Evolutionary conservation across 768 basidiomycete species (phyloP), one percentile per base, ranked within the genome.

Genomic region (Plicaturopsis crispa): DNA sequence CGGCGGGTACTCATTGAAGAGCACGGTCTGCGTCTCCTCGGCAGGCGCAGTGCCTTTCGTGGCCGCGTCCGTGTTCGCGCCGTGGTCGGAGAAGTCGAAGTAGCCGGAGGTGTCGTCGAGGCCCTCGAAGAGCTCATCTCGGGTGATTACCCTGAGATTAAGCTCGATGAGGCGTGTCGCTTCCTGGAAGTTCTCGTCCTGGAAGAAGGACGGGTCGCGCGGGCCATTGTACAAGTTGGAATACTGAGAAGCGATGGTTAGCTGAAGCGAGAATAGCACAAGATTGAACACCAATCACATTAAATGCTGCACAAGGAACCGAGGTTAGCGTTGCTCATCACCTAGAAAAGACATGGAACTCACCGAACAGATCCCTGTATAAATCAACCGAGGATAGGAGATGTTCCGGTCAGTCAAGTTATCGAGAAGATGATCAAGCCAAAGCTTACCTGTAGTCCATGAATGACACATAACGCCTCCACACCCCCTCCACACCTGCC

Each of bases 391-490:
- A 2, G n/a, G 22, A 31, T 6, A 4, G 16, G 38, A 12, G 17
- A 22, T 13, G 13, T 21, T 54, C 35, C 35, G 17, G 11, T 20
- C 11, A 17, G n/a, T 24, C 6, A 26, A 26, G 28, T 24, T 14
- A 8, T 8, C 14, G 14, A 31, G 16, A 36, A 18, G 38, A 7
- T 40, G 14, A 24, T 8, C 6, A 26, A 24, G 44, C 30, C n/a
- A n/a, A n/a, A n/a, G n/a, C n/a, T n/a, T n/a, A 80, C 81, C 78
- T 69, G 55, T 84, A 84, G 60, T 86, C 84, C 79, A 85, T 78
- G 48, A 83, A 86, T 43, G 74, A 84, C 14, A 86, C 75, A 43
- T 78, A 76, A 55, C 84, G 63, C 45, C 72, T 65, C 84, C 84
- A 88, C n/a, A 65, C 70, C 5, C 84, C 84, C 55, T 79, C 75